Conservation (phyloP, 2,329 filamentous ascomycete species). For the Botrytis paeoniae region DNA sequence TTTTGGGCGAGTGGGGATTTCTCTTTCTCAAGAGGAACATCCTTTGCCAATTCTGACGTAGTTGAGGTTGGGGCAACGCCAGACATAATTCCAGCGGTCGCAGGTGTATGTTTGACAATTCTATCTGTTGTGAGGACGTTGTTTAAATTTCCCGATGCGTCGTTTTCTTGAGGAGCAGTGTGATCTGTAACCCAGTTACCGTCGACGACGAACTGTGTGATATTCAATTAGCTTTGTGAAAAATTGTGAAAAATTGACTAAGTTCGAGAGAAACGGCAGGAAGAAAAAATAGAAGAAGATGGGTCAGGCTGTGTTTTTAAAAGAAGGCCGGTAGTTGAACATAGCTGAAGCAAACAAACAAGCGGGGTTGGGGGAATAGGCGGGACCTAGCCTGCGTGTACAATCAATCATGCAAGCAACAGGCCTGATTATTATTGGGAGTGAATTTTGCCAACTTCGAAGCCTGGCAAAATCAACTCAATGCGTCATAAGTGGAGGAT, state of each 20-base stretch:
- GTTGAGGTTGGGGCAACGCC: conserved; percentile 68
- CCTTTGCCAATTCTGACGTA: conserved; percentile 66
- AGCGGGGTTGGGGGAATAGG: conserved; percentile 19
- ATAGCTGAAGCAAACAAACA: conserved; percentile 17
- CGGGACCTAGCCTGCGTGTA: conserved; percentile 8
- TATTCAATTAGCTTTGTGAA: conserved; percentile 20
- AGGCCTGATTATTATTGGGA: conserved; percentile 11
- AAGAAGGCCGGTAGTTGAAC: conserved; percentile 14
- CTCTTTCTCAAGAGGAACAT: conserved; percentile 57
- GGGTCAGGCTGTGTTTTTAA: conserved; percentile 8
- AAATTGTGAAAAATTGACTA: background rate
- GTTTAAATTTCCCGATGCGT: conserved; percentile 82
- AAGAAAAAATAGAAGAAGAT: background rate
- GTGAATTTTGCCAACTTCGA: conserved; percentile 13
- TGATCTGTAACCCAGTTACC: conserved; percentile 84
- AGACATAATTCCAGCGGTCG: conserved; percentile 54
- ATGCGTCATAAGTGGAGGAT: conserved; percentile 20
- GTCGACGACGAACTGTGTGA: conserved; percentile 83
- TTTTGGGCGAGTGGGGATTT: conserved; percentile 32
- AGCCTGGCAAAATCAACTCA: background rate
- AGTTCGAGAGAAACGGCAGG: background rate
- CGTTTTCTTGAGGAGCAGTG: conserved; percentile 75
- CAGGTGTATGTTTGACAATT: conserved; percentile 52
- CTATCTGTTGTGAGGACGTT: conserved; percentile 81
- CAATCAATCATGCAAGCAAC: conserved; percentile 2